Evolutionary conservation across 768 basidiomycete genomes (phyloP), one percentile per base, ranked within the genome.

Genomic region (Mycena filopes): DNA sequence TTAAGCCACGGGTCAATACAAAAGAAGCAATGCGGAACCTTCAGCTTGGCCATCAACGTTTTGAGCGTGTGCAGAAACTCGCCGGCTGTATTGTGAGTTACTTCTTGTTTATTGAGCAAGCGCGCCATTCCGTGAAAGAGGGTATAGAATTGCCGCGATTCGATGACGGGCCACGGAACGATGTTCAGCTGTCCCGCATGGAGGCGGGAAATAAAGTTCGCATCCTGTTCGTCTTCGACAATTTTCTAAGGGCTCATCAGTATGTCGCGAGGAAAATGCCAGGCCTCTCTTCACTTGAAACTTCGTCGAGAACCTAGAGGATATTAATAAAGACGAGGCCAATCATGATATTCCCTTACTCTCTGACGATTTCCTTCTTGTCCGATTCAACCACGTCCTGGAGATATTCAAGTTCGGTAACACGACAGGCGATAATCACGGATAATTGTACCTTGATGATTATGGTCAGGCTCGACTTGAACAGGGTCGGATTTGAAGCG

Each of bases 121-220:
- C 74, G 76, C 65, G 84, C 86, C 31, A 90, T 65, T 0, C 75
- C 72, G 0, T 78, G 77, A 58, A 89, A 88, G n/a, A 88, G 69
- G 3, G 72, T 77, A 63, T 90, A 90, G 70, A 90, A 90, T 25
- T 87, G 82, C 47, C 74, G 80, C 0, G 88, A 88, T 68, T 87
- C 86, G 31, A 90, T 89, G 47, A 90, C 86, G 0, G 87, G 88
- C 89, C 89, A 90, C 5, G 88, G 89, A 15, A 89, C 80, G 18
- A 90, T 89, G 40, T 78, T 79, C 8, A 89, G 68, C 55, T 80
- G 80, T 1, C 88, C 88, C 0, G 80, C 78, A 61, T 89, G 89
- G 7, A 89, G 79, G 2, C 81, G 83, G 18, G 86, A 82, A 60
- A 90, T 88, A 69, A 90, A 89, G 63, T 90, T 90, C 0, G 83